Base-by-base conservation (phyloP, 352 stramenopile species). In the Phytophthora melonis region DNA sequence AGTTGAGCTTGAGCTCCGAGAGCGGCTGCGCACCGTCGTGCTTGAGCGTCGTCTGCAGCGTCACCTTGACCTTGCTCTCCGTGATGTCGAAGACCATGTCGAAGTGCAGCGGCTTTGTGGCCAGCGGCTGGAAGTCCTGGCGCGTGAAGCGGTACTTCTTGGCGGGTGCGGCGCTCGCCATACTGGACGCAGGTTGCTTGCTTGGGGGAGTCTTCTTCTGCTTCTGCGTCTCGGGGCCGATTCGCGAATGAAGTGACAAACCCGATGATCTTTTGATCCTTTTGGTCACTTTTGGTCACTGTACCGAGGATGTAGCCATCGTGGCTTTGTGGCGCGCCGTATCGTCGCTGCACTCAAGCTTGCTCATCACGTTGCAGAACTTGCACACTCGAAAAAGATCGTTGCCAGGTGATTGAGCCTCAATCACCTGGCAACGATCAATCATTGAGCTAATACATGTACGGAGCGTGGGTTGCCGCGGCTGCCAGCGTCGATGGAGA, bases 71-170 rank as follows among this genome's bases (percentile, higher is more conserved):
- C 64, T 86, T 78, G 32, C 59, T 66, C 66, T 92, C 81, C 5
- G 81, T 83, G 16, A 94, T 81, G 61, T 93, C 87, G 47, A 94
- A 94, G 1, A 92, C 80, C 86, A 93, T 92, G 74, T 94, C 84
- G 39, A 92, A 92, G 76, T 94, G 87, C 53, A 94, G 71, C 16
- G 87, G 87, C 74, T 86, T 88, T 23, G 86, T 93, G 10, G 65
- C 58, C 55, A 94, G 75, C 30, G 87, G 81, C 63, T 82, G 67
- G 60, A 94, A 94, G 66, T 94, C 81, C 14, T 80, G 57, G 54
- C 85, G 84, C 43, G 83, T 90, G 66, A 92, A 94, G 67, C 87
- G 87, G 62, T 92, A 94, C 57, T 80, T 92, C 78, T 32, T 32
- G 34, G 34, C 34, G 9, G 34, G 34, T 41, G 34, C 9, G 34